These are phyloP conservation scores for Venturia effusa DNA, from an alignment of 2,329 filamentous ascomycete genomes.

Conservation along the genomic window DNA sequence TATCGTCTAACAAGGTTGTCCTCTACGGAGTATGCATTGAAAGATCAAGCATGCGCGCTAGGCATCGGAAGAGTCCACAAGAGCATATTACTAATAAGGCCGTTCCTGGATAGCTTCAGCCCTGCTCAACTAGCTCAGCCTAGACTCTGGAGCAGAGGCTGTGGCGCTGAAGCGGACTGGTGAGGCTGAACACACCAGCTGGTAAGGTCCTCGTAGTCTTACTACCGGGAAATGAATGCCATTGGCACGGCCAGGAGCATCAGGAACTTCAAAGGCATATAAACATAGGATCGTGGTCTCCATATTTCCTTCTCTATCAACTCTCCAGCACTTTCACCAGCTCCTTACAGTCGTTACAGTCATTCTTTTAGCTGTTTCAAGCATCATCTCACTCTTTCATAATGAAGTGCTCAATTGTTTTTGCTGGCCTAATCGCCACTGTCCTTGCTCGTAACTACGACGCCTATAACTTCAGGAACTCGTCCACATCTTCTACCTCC, in stretches of 20 bases:
- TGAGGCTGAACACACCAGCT: not conserved
- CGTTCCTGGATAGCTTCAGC: not conserved
- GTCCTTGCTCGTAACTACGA: not conserved
- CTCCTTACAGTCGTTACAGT: not conserved
- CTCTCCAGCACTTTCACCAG: not conserved
- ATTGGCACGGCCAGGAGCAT: not conserved
- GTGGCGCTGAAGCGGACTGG: not conserved
- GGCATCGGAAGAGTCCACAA: not conserved
- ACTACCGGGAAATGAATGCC: not conserved
- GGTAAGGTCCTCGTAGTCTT: not conserved
- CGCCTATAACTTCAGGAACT: not conserved
- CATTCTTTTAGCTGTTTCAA: not conserved
- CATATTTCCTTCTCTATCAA: not conserved
- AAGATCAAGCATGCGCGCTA: not conserved
- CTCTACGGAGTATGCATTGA: too few species aligned
- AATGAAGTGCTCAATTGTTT: not conserved
- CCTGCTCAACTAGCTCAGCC: not conserved
- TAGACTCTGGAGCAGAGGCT: not conserved
- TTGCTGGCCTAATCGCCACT: not conserved
- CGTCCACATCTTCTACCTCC: not conserved
- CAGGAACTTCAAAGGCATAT: not conserved
- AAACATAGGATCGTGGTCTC: not conserved
- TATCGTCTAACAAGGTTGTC: not conserved
- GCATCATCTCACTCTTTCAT: not conserved
- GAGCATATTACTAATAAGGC: not conserved